Base-by-base conservation (phyloP, 169 alveolate species). In the Plasmodium cynomolgi region DNA sequence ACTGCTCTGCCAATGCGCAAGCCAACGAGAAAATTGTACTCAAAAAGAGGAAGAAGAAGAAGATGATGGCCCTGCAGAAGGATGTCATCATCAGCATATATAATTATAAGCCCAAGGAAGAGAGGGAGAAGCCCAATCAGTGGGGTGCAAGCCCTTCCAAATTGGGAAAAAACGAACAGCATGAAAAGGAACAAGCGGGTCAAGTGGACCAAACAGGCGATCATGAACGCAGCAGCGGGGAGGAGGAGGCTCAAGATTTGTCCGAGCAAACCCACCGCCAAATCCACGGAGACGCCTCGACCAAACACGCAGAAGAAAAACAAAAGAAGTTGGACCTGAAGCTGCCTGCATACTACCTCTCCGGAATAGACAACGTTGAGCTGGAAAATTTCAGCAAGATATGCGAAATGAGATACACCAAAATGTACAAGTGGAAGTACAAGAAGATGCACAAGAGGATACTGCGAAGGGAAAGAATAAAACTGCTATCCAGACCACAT, bases 41-140 rank as follows among this genome's bases (percentile, higher is more conserved):
- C 29, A 68, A 50, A n/a, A 71, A 44, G 93, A 44, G 73, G 50
- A 56, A 73, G 77, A 56, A 84, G 62, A 56, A 84, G 0, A 62
- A 23, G 20, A 41, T n/a, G 29, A 44, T 26, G 84, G 73, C 13
- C 33, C 15, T 72, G 34, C 83, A 44, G 37, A 84, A 73, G 41
- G 81, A 86, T 75, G 93, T 86, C n/a, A 26, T 86, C 26, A 75
- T 86, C 37, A 50, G 68, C 33, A 54, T 86, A 75, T 86, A 86
- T 39, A 86, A 56, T 50, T 33, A 77, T 71, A 86, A 50, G n/a
- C 17, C 80, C 23, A 58, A 77, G 17, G 93, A 71, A 31, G 74
- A 37, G 44, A 86, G 50, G 79, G 81, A n/a, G 23, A 58, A 26
- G 31, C 11, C 9, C n/a, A 58, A 17, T 7, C 56, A 75, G 39